Conservation (phyloP, 208 protist species). For the Lotmaria passim region DNA sequence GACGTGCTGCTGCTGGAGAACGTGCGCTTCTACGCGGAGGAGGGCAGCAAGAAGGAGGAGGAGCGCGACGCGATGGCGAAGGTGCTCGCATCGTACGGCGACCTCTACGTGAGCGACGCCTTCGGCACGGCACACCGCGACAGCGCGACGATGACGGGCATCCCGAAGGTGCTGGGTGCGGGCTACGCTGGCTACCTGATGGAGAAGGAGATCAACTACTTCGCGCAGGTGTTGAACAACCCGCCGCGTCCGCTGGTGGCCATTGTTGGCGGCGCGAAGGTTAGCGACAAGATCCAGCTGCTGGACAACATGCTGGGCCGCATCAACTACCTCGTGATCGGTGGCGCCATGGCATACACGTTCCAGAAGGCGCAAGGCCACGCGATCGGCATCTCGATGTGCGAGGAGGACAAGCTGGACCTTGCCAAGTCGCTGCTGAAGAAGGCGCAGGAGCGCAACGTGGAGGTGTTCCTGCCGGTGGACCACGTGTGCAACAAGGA, state of each 20-base stretch:
- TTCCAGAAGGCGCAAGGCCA: constrained; percentile 94
- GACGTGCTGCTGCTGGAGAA: constrained; percentile 98
- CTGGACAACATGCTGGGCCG: constrained; percentile 99
- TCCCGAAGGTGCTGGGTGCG: constrained; percentile 81
- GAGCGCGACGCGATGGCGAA: constrained; percentile 88
- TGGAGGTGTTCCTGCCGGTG: constrained; percentile 97
- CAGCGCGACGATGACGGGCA: constrained; percentile 93
- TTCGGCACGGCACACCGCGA: constrained; percentile 99
- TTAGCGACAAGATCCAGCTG: constrained; percentile 99
- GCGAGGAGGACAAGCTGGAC: constrained; percentile 90
- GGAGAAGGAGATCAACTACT: constrained; percentile 99
- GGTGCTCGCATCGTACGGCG: constrained; percentile 93
- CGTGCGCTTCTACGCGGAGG: constrained; percentile 98
- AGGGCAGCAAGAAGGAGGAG: constrained; percentile 94
- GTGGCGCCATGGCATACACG: constrained; percentile 99
- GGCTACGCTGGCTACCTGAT: constrained; percentile 98
- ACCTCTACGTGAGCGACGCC: constrained; percentile 99
- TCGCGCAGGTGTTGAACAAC: constrained; percentile 92
- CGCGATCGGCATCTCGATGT: constrained; percentile 96
- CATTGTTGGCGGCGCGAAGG: constrained; percentile 98
- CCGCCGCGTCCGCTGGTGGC: constrained; percentile 93
- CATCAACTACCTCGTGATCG: constrained; percentile 98
- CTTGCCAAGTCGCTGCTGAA: constrained; percentile 90
- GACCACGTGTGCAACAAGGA: constrained; percentile 97
- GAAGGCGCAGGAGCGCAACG: constrained; percentile 95